phyloP scores from a whole-genome alignment of 2,329 filamentous ascomycete species.

The Diaporthe citrichinensis region DNA sequence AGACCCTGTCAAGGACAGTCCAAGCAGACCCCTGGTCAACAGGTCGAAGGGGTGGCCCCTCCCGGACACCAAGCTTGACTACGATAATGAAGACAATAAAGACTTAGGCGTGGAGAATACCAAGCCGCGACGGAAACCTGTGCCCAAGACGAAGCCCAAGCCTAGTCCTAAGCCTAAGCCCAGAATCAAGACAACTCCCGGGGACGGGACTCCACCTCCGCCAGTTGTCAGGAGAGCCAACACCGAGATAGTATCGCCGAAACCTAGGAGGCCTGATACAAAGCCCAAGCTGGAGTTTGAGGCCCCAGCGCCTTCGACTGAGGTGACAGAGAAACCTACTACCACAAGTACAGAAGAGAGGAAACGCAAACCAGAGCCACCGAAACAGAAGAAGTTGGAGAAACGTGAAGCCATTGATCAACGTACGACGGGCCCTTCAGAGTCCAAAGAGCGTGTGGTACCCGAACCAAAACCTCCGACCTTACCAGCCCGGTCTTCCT shows the following conservation, averaged over 20 bases:
- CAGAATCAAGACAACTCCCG: constrained; percentile 11
- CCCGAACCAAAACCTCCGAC: not conserved
- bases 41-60: constrained; percentile 47
- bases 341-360: not conserved
- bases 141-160: constrained; percentile 45
- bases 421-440: not conserved
- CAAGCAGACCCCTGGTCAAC: constrained; percentile 2
- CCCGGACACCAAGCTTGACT: constrained; percentile 39
- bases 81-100: constrained; percentile 29
- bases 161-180: constrained; percentile 45
- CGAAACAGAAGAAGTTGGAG: constrained; percentile 2
- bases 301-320: constrained; percentile 37
- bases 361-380: constrained; percentile 18
- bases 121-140: constrained; percentile 6
- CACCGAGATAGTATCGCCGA: constrained; percentile 50
- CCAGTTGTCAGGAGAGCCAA: constrained; percentile 41
- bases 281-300: constrained; percentile 53
- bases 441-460: not conserved
- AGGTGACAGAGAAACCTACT: constrained; percentile 16
- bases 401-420: not conserved
- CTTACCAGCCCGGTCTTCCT: constrained; percentile 1
- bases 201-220: constrained; percentile 42
- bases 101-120: constrained; percentile 6
- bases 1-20: constrained; percentile 53
- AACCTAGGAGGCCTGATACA: constrained; percentile 50